A percentile compares a stretch with the other conserved stretches of the same genome.
phyloP scores from a whole-genome alignment of 2,329 filamentous ascomycete genomes.

The Pseudogymnoascus sp. region DNA sequence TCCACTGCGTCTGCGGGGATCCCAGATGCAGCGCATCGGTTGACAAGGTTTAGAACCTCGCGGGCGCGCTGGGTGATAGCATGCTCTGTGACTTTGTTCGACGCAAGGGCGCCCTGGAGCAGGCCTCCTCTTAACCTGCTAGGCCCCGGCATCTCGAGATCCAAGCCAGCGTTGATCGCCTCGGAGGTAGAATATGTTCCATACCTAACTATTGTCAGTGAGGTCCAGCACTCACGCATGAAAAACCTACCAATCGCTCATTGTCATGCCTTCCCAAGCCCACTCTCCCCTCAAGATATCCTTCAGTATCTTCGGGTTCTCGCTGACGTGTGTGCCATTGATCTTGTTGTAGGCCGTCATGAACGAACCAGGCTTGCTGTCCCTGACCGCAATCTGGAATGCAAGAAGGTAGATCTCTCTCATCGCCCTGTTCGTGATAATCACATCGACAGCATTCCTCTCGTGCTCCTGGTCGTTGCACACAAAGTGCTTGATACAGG shows the following conservation, averaged over 20 bases:
- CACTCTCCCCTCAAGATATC: slow-evolving; percentile 46
- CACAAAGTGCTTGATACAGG: slow-evolving; percentile 52
- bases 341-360: slow-evolving; percentile 54
- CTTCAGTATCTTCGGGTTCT: slow-evolving; percentile 42
- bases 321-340: slow-evolving; percentile 47
- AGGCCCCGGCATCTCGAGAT: slow-evolving; percentile 35
- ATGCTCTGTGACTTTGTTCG: slow-evolving; percentile 5
- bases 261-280: slow-evolving; percentile 48
- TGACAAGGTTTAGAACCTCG: slow-evolving; percentile 11
- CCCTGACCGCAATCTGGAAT: slow-evolving; percentile 49
- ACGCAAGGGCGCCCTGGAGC: slow-evolving; percentile 6
- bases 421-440: slow-evolving; percentile 46
- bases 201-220: slow-evolving; percentile 8
- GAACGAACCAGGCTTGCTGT: slow-evolving; percentile 40
- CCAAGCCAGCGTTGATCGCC: slow-evolving; percentile 26
- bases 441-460: slow-evolving; percentile 45
- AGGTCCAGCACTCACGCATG: not conserved
- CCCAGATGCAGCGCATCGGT: not conserved
- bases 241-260: slow-evolving; percentile 46
- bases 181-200: slow-evolving; percentile 21
- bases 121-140: slow-evolving; percentile 22
- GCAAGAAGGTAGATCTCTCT: slow-evolving; percentile 51
- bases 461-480: slow-evolving; percentile 54
- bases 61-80: slow-evolving; percentile 11
- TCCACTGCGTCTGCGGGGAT: slow-evolving; percentile 10